Evolutionary conservation across 2,329 filamentous ascomycete genomes (phyloP).

Genomic region (Alternaria arborescens): DNA sequence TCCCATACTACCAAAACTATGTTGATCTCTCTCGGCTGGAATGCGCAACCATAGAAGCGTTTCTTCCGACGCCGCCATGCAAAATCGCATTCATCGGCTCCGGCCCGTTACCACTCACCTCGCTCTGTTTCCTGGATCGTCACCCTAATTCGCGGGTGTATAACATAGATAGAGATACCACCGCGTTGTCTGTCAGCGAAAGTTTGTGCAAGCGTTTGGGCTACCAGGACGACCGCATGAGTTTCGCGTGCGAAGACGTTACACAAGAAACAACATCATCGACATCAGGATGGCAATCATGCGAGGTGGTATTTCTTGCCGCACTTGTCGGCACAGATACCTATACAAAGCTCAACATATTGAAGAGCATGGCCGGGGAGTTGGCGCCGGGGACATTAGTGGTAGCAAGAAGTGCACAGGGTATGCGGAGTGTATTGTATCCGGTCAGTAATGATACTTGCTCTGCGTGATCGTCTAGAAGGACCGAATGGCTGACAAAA

Average conservation of each 20-base stretch:
- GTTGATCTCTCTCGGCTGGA: slow-evolving; percentile 59
- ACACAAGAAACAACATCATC: background rate
- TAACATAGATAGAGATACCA: slow-evolving; percentile 55
- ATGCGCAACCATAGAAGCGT: slow-evolving; percentile 53
- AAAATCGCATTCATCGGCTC: slow-evolving; percentile 61
- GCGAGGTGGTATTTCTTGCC: slow-evolving; percentile 61
- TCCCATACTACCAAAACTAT: slow-evolving; percentile 63
- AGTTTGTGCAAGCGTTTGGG: slow-evolving; percentile 48
- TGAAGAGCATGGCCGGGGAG: slow-evolving; percentile 48
- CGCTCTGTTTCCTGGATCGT: slow-evolving; percentile 54
- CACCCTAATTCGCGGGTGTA: slow-evolving; percentile 46
- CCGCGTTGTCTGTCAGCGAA: slow-evolving; percentile 48
- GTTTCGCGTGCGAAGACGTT: slow-evolving; percentile 52
- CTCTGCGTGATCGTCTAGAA: background rate
- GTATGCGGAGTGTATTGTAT: slow-evolving; percentile 58
- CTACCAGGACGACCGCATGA: slow-evolving; percentile 49
- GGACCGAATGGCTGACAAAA: background rate
- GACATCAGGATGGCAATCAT: slow-evolving; percentile 39
- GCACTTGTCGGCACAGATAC: slow-evolving; percentile 59
- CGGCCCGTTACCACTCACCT: slow-evolving; percentile 60
- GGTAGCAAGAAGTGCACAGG: slow-evolving; percentile 58
- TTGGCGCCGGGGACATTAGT: slow-evolving; percentile 57
- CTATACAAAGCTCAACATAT: slow-evolving; percentile 54
- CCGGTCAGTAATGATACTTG: slow-evolving; percentile 47
- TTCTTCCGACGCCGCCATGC: slow-evolving; percentile 35